Base-by-base conservation (phyloP, 192 early-diverging fungal species). In the Coemansia umbellata region DNA sequence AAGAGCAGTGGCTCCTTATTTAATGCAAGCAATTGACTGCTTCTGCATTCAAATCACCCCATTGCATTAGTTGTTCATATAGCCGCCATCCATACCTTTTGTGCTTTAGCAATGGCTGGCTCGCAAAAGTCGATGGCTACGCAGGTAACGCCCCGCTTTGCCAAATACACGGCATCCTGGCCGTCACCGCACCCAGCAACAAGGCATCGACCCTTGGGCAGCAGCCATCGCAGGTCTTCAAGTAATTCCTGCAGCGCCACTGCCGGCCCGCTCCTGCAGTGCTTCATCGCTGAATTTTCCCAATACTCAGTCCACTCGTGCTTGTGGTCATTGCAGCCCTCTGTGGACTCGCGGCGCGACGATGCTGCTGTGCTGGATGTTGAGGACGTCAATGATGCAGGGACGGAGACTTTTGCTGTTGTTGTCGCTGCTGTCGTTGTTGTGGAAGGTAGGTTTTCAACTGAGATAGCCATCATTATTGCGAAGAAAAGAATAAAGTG, bases 141-240 rank as follows among this genome's bases (percentile, higher is more conserved):
- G 27, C 77, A 67, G 9, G 68, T 52, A 19, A 64, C 39, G 9
- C 72, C 66, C 0, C 65, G 55, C n/a, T 70, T 78, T 18, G 87
- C 81, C 31, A 91, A 59, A 48, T 78, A 85, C 55, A 86, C 55
- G n/a, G 89, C 87, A 59, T 94, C 91, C 47, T 87, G 79, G 7
- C 89, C 85, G 21, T 56, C 52, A n/a, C 72, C 72, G 55, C 72
- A 75, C 13, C 72, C 72, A 8, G 72, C 60, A 8, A 75, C 53
- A 47, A 75, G 57, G 30, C 64, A 67, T 14, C 72, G 60, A 10
- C 72, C 72, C 11, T 52, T 56, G n/a, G 74, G 74, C 43, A 77
- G 48, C 35, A 67, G 58, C 67, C 66, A 77, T 18, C 61, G 50
- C 26, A 62, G 62, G 18, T 61, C 58, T 31, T 69, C 74, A 15